Percentiles rank a stretch among this genome's conserved stretches.
Conservation (phyloP, 164 flowering plant species). For the Liriodendron chinense region DNA sequence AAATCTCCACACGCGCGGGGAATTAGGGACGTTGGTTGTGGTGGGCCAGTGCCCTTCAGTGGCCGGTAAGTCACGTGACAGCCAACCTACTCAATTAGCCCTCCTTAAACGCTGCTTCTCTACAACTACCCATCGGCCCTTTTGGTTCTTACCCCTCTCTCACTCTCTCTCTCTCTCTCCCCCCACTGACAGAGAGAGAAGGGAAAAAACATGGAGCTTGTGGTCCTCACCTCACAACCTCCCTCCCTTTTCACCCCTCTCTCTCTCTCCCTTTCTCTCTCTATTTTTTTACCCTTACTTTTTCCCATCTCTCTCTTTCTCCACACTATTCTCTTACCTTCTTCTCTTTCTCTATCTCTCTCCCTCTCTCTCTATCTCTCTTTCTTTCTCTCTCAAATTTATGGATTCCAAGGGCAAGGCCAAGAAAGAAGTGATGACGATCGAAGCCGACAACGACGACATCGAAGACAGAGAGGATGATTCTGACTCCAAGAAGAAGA, state of each 20-base stretch:
- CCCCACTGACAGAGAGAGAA: background rate
- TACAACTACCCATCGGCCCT: background rate
- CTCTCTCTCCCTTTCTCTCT: background rate
- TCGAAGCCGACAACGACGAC: constrained; percentile 31
- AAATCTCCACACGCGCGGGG: background rate
- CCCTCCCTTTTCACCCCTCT: constrained; percentile 16
- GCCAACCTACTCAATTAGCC: background rate
- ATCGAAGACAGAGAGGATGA: constrained; percentile 35
- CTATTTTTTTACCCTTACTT: background rate
- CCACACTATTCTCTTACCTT: background rate
- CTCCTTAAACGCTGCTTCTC: background rate
- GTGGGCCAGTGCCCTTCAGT: background rate
- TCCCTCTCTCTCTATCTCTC: background rate
- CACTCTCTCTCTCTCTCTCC: background rate
- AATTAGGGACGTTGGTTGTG: background rate
- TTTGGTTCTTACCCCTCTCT: background rate
- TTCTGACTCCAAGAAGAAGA: constrained; percentile 24
- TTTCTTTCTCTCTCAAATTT: constrained; percentile 5
- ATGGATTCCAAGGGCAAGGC: constrained; percentile 25
- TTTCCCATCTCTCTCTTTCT: background rate
- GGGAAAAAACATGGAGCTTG: constrained; percentile 25
- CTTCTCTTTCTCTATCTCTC: background rate
- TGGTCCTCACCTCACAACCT: constrained; percentile 45
- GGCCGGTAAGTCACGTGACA: background rate
- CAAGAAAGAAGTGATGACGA: constrained; percentile 27